Evolutionary conservation across 1,284 basidiomycete species (phyloP).

Genomic region (Fereydounia khargensis): DNA sequence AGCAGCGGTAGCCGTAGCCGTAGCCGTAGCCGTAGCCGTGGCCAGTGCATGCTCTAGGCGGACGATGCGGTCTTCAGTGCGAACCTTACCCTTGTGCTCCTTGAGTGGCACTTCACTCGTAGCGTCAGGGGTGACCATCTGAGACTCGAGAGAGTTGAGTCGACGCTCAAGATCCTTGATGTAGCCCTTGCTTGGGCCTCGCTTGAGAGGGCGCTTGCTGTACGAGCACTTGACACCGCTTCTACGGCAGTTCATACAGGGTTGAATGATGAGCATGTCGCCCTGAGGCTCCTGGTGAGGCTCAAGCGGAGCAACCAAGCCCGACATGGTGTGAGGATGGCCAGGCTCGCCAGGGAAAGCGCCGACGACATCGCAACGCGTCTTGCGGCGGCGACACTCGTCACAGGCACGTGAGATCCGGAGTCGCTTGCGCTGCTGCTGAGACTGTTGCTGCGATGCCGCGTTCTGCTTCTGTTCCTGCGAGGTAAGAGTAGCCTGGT

Average conservation of each 20-base stretch:
- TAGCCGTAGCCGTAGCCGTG: too few relatives aligned
- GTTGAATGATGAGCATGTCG: slow-evolving; percentile 41
- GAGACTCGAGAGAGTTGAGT: slow-evolving; percentile 39
- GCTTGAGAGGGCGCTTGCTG: slow-evolving; percentile 36
- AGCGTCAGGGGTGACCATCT: slow-evolving; percentile 4
- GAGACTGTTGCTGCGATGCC: slow-evolving; percentile 9
- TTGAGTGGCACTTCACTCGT: not conserved
- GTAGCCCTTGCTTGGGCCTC: slow-evolving; percentile 40
- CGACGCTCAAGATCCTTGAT: slow-evolving; percentile 44
- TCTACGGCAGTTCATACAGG: slow-evolving; percentile 38
- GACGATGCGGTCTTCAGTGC: slow-evolving; percentile 29
- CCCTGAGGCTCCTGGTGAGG: slow-evolving; percentile 23
- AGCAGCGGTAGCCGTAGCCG: too few relatives aligned
- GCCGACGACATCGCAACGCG: slow-evolving; percentile 35
- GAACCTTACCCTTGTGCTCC: slow-evolving; percentile 14
- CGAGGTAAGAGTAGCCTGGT: too few relatives aligned
- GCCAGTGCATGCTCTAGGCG: slow-evolving; percentile 19
- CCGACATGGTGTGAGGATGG: slow-evolving; percentile 25
- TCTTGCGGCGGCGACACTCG: slow-evolving; percentile 35
- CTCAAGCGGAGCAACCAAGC: slow-evolving; percentile 18
- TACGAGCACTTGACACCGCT: slow-evolving; percentile 31
- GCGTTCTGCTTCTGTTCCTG: too few relatives aligned
- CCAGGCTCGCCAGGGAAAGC: slow-evolving; percentile 32
- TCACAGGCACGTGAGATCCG: slow-evolving; percentile 35
- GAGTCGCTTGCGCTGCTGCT: slow-evolving; percentile 27